Evolutionary conservation across 1,284 basidiomycete genomes (phyloP).

Genomic region (Porogramme epimiltina): DNA sequence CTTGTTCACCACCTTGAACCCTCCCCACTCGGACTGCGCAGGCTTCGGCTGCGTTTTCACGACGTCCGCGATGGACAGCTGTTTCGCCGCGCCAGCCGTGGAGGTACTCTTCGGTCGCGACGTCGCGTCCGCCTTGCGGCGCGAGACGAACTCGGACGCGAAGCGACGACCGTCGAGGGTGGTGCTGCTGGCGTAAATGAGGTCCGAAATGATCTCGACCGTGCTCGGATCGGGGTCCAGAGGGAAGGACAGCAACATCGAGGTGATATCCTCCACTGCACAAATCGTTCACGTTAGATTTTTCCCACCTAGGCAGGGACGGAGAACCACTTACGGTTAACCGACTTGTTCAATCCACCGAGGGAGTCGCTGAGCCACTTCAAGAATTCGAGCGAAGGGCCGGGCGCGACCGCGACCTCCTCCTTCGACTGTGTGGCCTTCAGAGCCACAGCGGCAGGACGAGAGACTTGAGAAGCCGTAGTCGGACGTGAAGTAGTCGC

Average conservation of each 20-base stretch:
- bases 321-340: conserved; percentile 68
- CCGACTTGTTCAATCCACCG: conserved; percentile 80
- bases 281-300: conserved; percentile 7
- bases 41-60: conserved; percentile 88
- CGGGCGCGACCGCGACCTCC: conserved; percentile 59
- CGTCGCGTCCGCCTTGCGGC: conserved; percentile 79
- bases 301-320: conserved; percentile 4
- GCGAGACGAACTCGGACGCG: conserved; percentile 86
- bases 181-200: conserved; percentile 91
- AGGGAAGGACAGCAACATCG: conserved; percentile 90
- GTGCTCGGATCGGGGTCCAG: conserved; percentile 83
- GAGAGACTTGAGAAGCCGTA: conserved; percentile 15
- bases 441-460: conserved; percentile 38
- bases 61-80: conserved; percentile 81
- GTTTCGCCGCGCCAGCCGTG: conserved; percentile 47
- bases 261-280: conserved; percentile 89
- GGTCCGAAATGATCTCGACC: conserved; percentile 88
- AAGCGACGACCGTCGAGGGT: conserved; percentile 96
- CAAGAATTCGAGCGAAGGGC: conserved; percentile 87
- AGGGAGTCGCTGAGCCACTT: conserved; percentile 90
- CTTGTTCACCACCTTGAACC: conserved; percentile 91
- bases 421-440: conserved; percentile 45
- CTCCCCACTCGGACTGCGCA: conserved; percentile 72
- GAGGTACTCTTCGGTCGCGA: conserved; percentile 46
- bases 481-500: conserved; percentile 39